Conservation (phyloP, 2,329 filamentous ascomycete genomes). For the Aspergillus persii region DNA sequence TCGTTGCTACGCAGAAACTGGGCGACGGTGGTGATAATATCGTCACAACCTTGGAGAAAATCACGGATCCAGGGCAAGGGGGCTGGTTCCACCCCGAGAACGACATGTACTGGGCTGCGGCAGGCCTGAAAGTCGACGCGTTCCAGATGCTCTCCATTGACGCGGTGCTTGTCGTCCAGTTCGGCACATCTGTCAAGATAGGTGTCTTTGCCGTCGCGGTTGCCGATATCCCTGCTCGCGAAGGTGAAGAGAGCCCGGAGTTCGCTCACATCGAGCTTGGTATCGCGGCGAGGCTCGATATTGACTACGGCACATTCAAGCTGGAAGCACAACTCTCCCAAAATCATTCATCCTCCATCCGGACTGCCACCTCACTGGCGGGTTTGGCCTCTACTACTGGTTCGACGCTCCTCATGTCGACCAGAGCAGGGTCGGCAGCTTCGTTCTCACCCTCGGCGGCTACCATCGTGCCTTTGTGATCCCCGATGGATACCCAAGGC, state of each 20-base stretch:
- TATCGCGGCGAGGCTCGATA: slow-evolving; percentile 35
- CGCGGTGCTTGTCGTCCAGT: slow-evolving; percentile 39
- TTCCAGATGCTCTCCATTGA: slow-evolving; percentile 39
- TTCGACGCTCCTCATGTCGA: slow-evolving; percentile 25
- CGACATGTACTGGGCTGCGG: slow-evolving; percentile 34
- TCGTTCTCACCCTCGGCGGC: slow-evolving; percentile 48
- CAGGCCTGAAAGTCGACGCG: slow-evolving; percentile 39
- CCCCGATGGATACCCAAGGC: slow-evolving; percentile 39
- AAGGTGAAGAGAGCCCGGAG: slow-evolving; percentile 3
- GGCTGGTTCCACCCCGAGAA: neutral
- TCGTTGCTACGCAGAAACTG: too few relatives aligned
- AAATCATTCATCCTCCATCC: slow-evolving; percentile 41
- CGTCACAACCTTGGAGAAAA: too few relatives aligned
- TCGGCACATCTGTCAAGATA: slow-evolving; percentile 29
- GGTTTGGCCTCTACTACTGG: slow-evolving; percentile 44
- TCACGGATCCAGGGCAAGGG: too few relatives aligned
- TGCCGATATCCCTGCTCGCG: slow-evolving; percentile 28
- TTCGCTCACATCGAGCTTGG: slow-evolving; percentile 42
- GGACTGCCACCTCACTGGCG: slow-evolving; percentile 44
- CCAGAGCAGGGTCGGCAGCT: slow-evolving; percentile 35
- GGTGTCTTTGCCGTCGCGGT: slow-evolving; percentile 35
- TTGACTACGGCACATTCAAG: slow-evolving; percentile 35
- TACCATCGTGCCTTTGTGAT: slow-evolving; percentile 41
- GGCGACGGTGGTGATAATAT: too few relatives aligned
- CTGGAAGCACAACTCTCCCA: too few relatives aligned